A percentile compares a stretch with the other conserved stretches of the same genome.
phyloP scores from a whole-genome alignment of 352 stramenopile genomes.

The Hyphochytrium catenoides region DNA sequence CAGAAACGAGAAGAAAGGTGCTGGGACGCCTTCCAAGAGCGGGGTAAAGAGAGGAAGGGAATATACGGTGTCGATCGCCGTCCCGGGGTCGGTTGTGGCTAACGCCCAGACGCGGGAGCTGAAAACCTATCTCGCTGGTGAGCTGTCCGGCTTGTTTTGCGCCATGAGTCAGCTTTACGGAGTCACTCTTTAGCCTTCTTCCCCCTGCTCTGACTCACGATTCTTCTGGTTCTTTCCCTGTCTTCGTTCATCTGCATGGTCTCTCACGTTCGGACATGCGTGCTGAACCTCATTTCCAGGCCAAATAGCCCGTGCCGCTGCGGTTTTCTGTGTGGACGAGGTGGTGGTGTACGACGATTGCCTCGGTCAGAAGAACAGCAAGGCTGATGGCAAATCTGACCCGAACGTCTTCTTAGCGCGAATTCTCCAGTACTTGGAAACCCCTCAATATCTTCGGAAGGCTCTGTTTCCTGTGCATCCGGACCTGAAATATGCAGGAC shows the following conservation, averaged over 20 bases:
- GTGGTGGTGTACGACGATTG: slow-evolving; percentile 95
- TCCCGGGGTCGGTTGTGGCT: slow-evolving; percentile 85
- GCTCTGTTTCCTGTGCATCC: slow-evolving; percentile 90
- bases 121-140: slow-evolving; percentile 80
- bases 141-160: too few species aligned
- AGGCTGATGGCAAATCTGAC: slow-evolving; percentile 18
- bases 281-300: slow-evolving; percentile 14
- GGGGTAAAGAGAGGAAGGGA: too few species aligned
- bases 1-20: too few species aligned
- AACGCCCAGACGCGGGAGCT: slow-evolving; percentile 93
- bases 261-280: background rate
- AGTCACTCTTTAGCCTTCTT: too few species aligned
- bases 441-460: slow-evolving; percentile 89
- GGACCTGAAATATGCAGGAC: slow-evolving; percentile 83
- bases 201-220: too few species aligned
- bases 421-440: slow-evolving; percentile 93
- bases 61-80: slow-evolving; percentile 88
- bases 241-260: background rate
- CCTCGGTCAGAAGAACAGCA: slow-evolving; percentile 19
- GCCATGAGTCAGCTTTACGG: too few species aligned
- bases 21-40: too few species aligned
- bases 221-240: too few species aligned
- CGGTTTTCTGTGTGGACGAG: slow-evolving; percentile 95
- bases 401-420: slow-evolving; percentile 58
- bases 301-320: slow-evolving; percentile 82